Base-by-base conservation (phyloP, 768 basidiomycete genomes). In the Hemileccinum impolitum region DNA sequence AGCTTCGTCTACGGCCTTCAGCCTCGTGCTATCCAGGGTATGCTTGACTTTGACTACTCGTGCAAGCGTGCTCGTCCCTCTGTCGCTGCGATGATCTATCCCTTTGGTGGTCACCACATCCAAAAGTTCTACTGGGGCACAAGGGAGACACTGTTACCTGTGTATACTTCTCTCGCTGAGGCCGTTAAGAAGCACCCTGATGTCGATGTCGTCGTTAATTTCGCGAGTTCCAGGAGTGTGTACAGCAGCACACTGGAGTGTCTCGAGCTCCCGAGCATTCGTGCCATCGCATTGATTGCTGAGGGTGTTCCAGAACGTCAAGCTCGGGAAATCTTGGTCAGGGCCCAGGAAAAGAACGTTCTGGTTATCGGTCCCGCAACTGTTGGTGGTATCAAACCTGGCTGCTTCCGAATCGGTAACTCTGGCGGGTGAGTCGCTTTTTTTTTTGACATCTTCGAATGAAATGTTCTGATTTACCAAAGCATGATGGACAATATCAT, bases 41-140 rank as follows among this genome's bases (percentile, higher is more conserved):
- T 88, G 87, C 86, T 99, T 51, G 96, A 99, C 80, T 99, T 99
- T 58, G 96, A 99, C 78, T 99, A 85, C 75, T 93, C 92, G 13
- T 99, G 96, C 73, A 94, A 94, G 15, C 90, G 96, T 54, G 70
- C 80, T 39, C 80, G 87, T 17, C 94, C 96, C 32, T 89, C 85
- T 39, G 96, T 98, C 56, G 94, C 96, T 25, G 96, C 96, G 34
- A 99, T 98, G 95, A 96, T 99, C 67, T 99, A 99, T 71, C 96
- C 95, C 67, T 99, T 99, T 72, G 96, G 95, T 65, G 95, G 95
- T 17, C 95, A 98, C 75, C 96, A 98, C 75, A 96, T 97, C 71
- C 96, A 99, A 75, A 99, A 99, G 77, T 97, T 99, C 82, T 98
- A 99, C 81, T 98, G 96, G 96, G 96, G 96, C 48, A 98, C 96